Percentiles rank a stretch among this genome's conserved stretches.
These are phyloP conservation scores for Euryodendron excelsum DNA, from an alignment of 148 eudicot species.

Conservation along the genomic window DNA sequence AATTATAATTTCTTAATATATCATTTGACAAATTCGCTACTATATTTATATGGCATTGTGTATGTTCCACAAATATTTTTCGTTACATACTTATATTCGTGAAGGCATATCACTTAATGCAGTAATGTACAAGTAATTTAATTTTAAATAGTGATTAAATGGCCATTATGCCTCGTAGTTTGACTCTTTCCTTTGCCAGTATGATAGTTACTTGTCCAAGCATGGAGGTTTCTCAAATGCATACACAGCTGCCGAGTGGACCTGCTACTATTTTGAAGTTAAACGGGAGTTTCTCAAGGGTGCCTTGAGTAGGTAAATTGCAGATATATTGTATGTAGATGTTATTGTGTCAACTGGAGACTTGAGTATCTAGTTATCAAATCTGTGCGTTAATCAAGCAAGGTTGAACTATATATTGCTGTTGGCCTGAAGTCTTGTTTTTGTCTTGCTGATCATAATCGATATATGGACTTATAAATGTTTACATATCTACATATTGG, in stretches of 20 bases:
- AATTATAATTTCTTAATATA: not conserved
- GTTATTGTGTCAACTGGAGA: not conserved
- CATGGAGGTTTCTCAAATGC: constrained; percentile 99
- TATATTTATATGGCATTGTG: too few species aligned
- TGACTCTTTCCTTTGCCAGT: constrained; percentile 54
- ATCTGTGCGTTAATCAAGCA: not conserved
- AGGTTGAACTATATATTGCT: not conserved
- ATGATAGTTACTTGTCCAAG: constrained; percentile 95
- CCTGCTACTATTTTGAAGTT: constrained; percentile 96
- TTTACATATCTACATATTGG: not conserved
- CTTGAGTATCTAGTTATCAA: not conserved
- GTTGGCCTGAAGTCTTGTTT: not conserved
- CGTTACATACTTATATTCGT: too few species aligned
- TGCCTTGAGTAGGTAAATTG: constrained; percentile 58
- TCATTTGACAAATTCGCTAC: too few species aligned
- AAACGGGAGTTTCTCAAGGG: constrained; percentile 82
- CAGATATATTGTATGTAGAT: not conserved
- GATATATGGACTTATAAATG: not conserved
- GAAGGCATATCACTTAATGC: not conserved
- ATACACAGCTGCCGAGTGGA: constrained; percentile 87
- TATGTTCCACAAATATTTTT: not conserved
- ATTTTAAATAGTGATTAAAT: not conserved
- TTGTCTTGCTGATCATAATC: not conserved
- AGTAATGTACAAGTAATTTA: too few species aligned
- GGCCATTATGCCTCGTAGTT: not conserved